Base-by-base conservation (phyloP, 768 basidiomycete species). In the Termitomyces heimii region DNA sequence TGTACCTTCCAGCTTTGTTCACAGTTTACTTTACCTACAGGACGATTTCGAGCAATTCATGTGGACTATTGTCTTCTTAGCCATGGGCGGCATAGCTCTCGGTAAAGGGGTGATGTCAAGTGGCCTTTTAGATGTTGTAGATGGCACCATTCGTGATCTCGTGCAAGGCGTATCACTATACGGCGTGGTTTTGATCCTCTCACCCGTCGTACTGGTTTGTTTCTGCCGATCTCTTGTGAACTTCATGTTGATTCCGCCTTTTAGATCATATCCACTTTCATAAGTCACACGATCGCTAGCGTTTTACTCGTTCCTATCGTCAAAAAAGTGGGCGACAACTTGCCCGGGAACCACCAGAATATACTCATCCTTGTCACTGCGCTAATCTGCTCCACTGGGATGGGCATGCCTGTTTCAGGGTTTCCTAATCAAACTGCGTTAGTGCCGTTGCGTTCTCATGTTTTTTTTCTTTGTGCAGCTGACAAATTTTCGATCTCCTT, bases 371-470 rank as follows among this genome's bases (percentile, higher is more conserved):
- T 99, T 74, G 82, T 94, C 63, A 97, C 94, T 34, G 94, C 83
- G 14, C 76, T 98, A 59, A 88, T 97, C 51, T 98, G 96, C 68
- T 95, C 93, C 3, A 78, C 92, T 5, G 97, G 96, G 1, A 99
- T 99, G 97, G 96, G 93, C 12, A 91, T 98, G 82, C 95, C 96
- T 2, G 94, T 98, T 39, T 94, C 92, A 60, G 97, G 97, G n/a
- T 99, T 98, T 78, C 96, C 96, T 0, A 97, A 98, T 70, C 93
- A 97, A 73, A 94, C 93, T 49, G 93, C 94, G 94, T 95, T 71
- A 65, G 89, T 82, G 14, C 35, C 53, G 40, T 53, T 20, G 5
- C 26, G 12, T 40, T 52, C 37, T 34, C 32, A 44, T 42, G 20
- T 29, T 62, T 44, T 45, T n/a, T 16, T 53, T 57, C 26, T 14